phyloP scores from a whole-genome alignment of 306 rosid species.

The Oxytropis ochrocephala region DNA sequence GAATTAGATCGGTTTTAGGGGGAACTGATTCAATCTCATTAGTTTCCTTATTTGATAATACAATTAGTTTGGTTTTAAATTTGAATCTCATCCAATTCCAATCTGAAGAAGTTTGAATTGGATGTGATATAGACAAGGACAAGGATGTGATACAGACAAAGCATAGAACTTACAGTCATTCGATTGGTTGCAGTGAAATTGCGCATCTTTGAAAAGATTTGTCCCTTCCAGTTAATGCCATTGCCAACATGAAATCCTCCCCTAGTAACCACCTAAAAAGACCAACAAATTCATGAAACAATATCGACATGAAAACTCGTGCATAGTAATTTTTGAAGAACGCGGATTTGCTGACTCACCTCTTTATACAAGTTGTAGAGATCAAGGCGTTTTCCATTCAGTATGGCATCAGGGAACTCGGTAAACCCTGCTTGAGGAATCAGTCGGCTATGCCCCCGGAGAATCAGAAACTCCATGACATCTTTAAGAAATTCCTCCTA shows the following conservation, averaged over 20 bases:
- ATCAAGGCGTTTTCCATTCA: slow-evolving; percentile 97
- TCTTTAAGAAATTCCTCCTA: slow-evolving; percentile 97
- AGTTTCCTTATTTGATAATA: too few species aligned
- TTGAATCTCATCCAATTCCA: too few species aligned
- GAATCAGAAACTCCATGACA: slow-evolving; percentile 88
- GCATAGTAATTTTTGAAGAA: slow-evolving; percentile 4
- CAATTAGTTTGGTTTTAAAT: too few species aligned
- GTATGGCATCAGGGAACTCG: slow-evolving; percentile 98
- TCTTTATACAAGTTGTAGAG: slow-evolving; percentile 96
- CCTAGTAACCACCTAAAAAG: slow-evolving; percentile 82
- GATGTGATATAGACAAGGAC: too few species aligned
- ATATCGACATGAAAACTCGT: neutral
- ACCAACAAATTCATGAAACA: slow-evolving; percentile 24
- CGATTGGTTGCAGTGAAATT: slow-evolving; percentile 95
- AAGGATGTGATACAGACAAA: neutral
- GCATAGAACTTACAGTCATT: slow-evolving; percentile 75
- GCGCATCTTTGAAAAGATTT: slow-evolving; percentile 98
- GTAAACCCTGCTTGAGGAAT: slow-evolving; percentile 91
- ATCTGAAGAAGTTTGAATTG: too few species aligned
- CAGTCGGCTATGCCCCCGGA: slow-evolving; percentile 82
- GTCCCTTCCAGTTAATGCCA: slow-evolving; percentile 99
- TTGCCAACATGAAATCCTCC: slow-evolving; percentile 99
- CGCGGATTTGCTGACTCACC: slow-evolving; percentile 34
- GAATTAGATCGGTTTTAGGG: too few species aligned
- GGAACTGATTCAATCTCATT: too few species aligned